Base-by-base conservation (phyloP, 306 rosid genomes). In the Rubus parviflorus region DNA sequence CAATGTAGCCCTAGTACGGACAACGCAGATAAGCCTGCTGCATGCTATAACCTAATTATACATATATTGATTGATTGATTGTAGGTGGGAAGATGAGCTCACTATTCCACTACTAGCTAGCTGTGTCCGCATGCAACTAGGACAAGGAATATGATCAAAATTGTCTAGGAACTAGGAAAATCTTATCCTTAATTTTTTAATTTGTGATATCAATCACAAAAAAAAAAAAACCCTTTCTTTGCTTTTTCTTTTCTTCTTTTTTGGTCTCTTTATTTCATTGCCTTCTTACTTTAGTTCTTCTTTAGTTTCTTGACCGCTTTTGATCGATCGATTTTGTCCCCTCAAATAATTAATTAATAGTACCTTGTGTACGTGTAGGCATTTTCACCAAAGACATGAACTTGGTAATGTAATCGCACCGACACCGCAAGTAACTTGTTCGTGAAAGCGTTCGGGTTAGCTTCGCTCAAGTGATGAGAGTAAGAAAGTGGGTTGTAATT, bases 141-240 rank as follows among this genome's bases (percentile, higher is more conserved):
- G 78, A 46, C 43, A 48, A 73, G 41, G 53, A 67, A 47, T 74
- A 80, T 47, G 75, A 80, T 74, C 70, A 37, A 14, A 0, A 67
- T 53, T 46, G 63, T 40, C 52, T 45, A 68, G 13, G 41, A 66
- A 63, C 61, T 54, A 54, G 47, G 47, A 65, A 66, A 56, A 64
- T 48, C 47, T 64, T 38, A 64, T 64, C 69, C 38, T 60, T 25
- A 60, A 6, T 63, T 63, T 38, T 35, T 17, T 6, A 16, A 17
- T 45, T 47, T 30, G n/a, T 12, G 6, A 57, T 19, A 57, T 51
- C 19, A 8, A 42, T 42, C 35, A 30, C 35, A 30, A n/a, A 30
- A 30, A 30, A 30, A 30, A 10, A 16, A 12, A 22, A 25, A 5
- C 16, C 19, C n/a, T 35, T 35, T 37, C 42, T n/a, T 13, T 15